Conservation (phyloP, 1,139 yeast genomes). For the Trichomonascaceae sp. region DNA sequence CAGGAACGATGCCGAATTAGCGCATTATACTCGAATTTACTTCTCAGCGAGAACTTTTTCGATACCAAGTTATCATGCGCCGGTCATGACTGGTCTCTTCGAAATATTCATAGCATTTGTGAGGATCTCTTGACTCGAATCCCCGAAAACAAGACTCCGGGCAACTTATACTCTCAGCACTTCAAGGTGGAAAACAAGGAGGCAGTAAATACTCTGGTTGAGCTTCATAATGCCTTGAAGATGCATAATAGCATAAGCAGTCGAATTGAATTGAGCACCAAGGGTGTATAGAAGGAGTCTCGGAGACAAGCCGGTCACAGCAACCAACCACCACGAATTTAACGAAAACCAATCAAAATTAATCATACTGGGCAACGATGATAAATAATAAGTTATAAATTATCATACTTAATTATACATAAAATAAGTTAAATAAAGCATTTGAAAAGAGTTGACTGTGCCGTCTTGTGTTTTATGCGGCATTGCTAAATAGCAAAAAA, state of each 20-base stretch:
- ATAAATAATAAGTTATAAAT: not conserved
- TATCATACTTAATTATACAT: not conserved
- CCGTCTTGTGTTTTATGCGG: not conserved
- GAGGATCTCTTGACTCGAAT: slow-evolving; percentile 25
- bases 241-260: slow-evolving; percentile 23
- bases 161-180: slow-evolving; percentile 23
- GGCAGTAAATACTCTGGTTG: slow-evolving; percentile 19
- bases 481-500: not conserved
- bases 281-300: slow-evolving; percentile 23
- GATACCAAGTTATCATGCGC: slow-evolving; percentile 21
- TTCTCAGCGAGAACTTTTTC: slow-evolving; percentile 15
- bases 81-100: slow-evolving; percentile 30
- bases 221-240: slow-evolving; percentile 24
- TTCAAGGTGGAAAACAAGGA: slow-evolving; percentile 22
- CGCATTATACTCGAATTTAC: slow-evolving; percentile 16
- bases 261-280: slow-evolving; percentile 29
- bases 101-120: slow-evolving; percentile 26
- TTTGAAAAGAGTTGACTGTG: not conserved
- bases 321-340: not conserved
- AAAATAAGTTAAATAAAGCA: not conserved
- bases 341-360: not conserved
- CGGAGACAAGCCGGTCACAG: not conserved
- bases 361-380: not conserved
- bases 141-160: slow-evolving; percentile 23
- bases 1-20: slow-evolving; percentile 19